These are phyloP conservation scores for Gossypium anomalum DNA, from an alignment of 345 rosid genomes.

Conservation along the genomic window DNA sequence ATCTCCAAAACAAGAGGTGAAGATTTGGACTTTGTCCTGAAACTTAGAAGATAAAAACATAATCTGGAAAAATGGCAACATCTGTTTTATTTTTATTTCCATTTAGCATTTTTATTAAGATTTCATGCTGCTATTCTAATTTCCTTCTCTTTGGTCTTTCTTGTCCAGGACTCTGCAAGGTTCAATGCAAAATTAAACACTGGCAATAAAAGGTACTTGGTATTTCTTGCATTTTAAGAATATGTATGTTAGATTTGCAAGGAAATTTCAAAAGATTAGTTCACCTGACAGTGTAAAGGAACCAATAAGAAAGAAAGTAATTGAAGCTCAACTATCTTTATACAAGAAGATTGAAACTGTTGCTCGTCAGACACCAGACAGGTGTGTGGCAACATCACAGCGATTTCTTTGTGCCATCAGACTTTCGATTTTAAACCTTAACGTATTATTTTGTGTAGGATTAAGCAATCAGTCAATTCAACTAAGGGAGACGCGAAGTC, in stretches of 20 bases:
- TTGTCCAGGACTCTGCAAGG: slow-evolving; percentile 37
- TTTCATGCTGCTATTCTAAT: neutral
- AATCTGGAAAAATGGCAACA: neutral
- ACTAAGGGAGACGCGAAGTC: slow-evolving; percentile 40
- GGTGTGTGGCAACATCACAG: slow-evolving; percentile 32
- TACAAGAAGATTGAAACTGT: slow-evolving; percentile 35
- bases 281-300: slow-evolving; percentile 44
- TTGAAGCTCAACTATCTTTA: slow-evolving; percentile 34
- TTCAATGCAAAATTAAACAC: slow-evolving; percentile 29
- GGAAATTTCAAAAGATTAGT: slow-evolving; percentile 7
- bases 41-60: neutral
- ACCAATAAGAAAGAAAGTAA: slow-evolving; percentile 36
- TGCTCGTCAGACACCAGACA: slow-evolving; percentile 34
- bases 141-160: slow-evolving; percentile 11
- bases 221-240: slow-evolving; percentile 14
- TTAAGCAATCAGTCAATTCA: slow-evolving; percentile 31
- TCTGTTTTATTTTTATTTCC: neutral
- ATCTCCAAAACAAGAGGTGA: slow-evolving; percentile 36
- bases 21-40: neutral
- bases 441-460: slow-evolving; percentile 32
- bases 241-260: slow-evolving; percentile 2
- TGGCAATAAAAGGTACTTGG: slow-evolving; percentile 44
- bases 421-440: slow-evolving; percentile 8
- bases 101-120: neutral
- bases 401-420: neutral